Evolutionary conservation across 2,329 filamentous ascomycete species (phyloP), one percentile per base, ranked within the genome.

Genomic region (Aspergillus aculeatus): DNA sequence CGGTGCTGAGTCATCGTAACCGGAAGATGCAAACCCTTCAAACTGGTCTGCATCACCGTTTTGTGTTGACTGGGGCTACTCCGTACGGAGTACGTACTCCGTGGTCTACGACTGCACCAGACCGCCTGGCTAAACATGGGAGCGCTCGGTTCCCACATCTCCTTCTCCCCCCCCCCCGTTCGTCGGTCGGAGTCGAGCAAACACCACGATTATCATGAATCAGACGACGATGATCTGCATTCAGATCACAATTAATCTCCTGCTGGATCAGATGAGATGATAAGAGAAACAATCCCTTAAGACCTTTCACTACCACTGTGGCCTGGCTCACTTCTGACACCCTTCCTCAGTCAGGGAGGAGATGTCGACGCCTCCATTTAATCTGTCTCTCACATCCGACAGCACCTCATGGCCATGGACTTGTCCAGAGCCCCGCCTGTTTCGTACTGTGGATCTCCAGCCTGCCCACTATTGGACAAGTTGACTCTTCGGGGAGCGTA

Each of bases 191-290:
- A 57, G 52, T 48, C 49, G 21, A 57, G 48, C 32, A 54, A 21
- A 29, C 58, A 56, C 56, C 63, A 62, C 63, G 31, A 59, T 56
- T 48, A 58, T 60, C 57, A 58, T 62, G 61, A 63, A 54, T 44
- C 16, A 19, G 24, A 50, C n/a, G 6, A 38, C 21, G 6, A 31
- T 47, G 31, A 44, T 35, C 55, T 19, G 21, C 47, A 51, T 35
- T 23, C 5, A 7, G 21, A 53, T 53, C 23, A 35, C 53, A 19
- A 29, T 19, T 14, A 31, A 47, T n/a, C 41, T 23, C 16, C 38
- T 21, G 41, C 4, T 23, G 11, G 16, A 47, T n/a, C 19, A 10
- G 12, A 23, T 47, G 16, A 47, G 35, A 19, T 16, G 12, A 44
- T 16, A 44, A 7, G 14, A 24, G 19, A 23, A 19, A 9, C 14